Conservation (phyloP, 345 rosid species). For the Gossypium arboreum region DNA sequence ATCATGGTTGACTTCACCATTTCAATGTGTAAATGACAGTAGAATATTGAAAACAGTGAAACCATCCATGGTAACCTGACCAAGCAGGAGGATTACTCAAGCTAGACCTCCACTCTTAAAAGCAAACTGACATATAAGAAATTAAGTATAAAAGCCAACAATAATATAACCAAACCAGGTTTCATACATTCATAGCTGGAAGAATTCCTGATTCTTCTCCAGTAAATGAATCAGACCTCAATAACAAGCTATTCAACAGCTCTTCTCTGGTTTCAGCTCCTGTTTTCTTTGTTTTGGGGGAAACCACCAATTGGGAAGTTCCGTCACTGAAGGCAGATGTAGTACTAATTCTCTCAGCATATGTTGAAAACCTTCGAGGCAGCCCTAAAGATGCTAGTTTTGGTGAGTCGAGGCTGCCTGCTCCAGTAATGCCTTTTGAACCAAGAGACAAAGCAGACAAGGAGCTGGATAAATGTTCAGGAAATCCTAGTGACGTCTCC, state of each 20-base stretch:
- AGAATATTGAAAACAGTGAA: background rate
- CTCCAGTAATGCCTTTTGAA: constrained; percentile 40
- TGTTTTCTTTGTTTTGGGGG: constrained; percentile 91
- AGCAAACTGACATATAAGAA: background rate
- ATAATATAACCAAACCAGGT: constrained; percentile 6
- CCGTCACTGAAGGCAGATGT: constrained; percentile 72
- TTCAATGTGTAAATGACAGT: background rate
- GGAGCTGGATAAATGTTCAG: constrained; percentile 58
- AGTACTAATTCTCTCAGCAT: constrained; percentile 85
- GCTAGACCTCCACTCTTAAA: background rate
- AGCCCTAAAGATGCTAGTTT: constrained; percentile 47
- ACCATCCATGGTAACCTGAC: constrained; percentile 10
- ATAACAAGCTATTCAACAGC: constrained; percentile 49
- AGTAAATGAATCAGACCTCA: constrained; percentile 50
- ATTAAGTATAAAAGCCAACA: constrained; percentile 14
- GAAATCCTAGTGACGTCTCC: constrained; percentile 49
- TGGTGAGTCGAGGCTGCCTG: constrained; percentile 45
- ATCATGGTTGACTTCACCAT: constrained; percentile 4
- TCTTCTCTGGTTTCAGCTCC: constrained; percentile 87
- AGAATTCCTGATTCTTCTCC: constrained; percentile 43
- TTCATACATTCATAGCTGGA: constrained; percentile 61
- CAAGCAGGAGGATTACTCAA: constrained; percentile 1
- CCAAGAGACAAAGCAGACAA: constrained; percentile 34
- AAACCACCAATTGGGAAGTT: constrained; percentile 44
- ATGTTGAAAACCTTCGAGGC: constrained; percentile 65